Evolutionary conservation across 345 rosid species (phyloP), one percentile per base, ranked within the genome.

Genomic region (Diplotaxis tenuifolia): DNA sequence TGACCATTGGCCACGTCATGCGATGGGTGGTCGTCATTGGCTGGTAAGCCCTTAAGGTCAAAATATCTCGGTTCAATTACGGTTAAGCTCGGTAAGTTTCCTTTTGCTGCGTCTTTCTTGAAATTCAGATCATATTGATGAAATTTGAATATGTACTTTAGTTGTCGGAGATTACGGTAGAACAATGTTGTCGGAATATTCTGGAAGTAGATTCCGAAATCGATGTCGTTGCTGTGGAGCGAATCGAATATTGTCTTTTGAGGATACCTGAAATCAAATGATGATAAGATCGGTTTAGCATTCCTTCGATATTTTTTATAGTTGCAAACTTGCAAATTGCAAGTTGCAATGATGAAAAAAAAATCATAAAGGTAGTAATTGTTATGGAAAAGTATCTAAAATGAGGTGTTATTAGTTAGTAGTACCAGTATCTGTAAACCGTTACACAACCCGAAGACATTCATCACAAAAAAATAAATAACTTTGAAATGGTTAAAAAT

Each of bases 201-300:
- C 42, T 83, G 91, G 67, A 86, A 94, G 82, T 94, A 94, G 62
- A 94, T 65, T 27, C 96, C 98, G 49, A 94, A 94, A 57, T 79
- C 78, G 14, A 81, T 65, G 19, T 77, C 85, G 54, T 88, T 88
- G 78, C 84, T 90, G 11, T 88, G 83, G 23, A 94, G 87, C 6
- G 98, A 91, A 71, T 91, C 96, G 59, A 94, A 94, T n/a, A 94
- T 89, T 2, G 97, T 94, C 57, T 85, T 88, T 10, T 94, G 98
- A 7, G 98, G 98, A 78, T 78, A 78, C 57, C 80, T 77, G 69
- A 66, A 58, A 60, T 65, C 6, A 6, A 23, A 28, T 9, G n/a
- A 50, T 62, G 27, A 53, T 12, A n/a, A n/a, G n/a, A n/a, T n/a
- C n/a, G n/a, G n/a, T n/a, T n/a, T n/a, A n/a, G n/a, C n/a, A n/a